Evolutionary conservation across 768 basidiomycete genomes (phyloP).

Genomic region (Phlegmacium glaucopus): DNA sequence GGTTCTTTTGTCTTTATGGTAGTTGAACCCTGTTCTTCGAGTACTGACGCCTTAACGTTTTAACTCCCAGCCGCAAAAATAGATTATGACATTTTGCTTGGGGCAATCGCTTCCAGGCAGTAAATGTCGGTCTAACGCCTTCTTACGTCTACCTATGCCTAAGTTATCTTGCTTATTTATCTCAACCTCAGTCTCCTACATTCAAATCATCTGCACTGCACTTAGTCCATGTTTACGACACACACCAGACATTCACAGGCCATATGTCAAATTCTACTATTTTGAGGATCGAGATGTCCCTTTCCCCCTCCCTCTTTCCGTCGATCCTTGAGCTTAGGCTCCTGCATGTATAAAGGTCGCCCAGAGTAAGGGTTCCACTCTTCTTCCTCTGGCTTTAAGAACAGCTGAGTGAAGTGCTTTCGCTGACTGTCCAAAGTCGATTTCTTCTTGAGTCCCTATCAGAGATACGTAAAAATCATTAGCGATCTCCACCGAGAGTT

Average conservation of each 20-base stretch:
- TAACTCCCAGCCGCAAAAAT: constrained; percentile 52
- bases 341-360: constrained; percentile 14
- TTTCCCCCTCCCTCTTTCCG: no score
- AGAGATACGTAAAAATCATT: constrained; percentile 22
- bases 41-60: not conserved
- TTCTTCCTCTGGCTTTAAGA: constrained; percentile 8
- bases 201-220: not conserved
- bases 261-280: no score
- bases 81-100: constrained; percentile 60
- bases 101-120: constrained; percentile 39
- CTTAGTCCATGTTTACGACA: not conserved
- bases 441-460: not conserved
- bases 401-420: constrained; percentile 11
- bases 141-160: not conserved
- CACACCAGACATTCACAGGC: not conserved
- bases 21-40: not conserved
- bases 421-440: constrained; percentile 9
- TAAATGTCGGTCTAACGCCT: constrained; percentile 8
- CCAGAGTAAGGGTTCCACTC: constrained; percentile 10
- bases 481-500: constrained; percentile 22
- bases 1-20: constrained; percentile 23
- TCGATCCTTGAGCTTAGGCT: not conserved
- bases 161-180: not conserved
- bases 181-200: not conserved
- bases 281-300: no score